Conservation (phyloP, 768 basidiomycete genomes). For the Tylopilus intermedius region DNA sequence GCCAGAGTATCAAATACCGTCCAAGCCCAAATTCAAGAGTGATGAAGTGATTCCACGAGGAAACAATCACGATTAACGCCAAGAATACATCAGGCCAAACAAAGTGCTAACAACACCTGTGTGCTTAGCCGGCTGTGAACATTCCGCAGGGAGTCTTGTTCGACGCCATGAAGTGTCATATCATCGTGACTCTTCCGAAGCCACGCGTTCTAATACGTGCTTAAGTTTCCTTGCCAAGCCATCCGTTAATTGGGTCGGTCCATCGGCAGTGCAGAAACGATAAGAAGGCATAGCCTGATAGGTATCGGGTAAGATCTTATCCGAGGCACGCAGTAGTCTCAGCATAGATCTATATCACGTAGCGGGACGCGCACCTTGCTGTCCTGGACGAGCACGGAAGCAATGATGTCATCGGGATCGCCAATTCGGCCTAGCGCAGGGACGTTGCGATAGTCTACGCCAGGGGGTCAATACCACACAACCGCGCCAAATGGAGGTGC, state of each 20-base stretch:
- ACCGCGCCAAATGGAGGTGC: slow-evolving; percentile 3
- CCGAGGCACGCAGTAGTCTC: not conserved
- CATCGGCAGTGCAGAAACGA: slow-evolving; percentile 72
- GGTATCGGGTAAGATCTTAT: slow-evolving; percentile 61
- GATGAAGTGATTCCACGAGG: too few species aligned
- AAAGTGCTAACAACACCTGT: too few species aligned
- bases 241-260: slow-evolving; percentile 61
- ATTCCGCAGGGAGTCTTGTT: too few species aligned
- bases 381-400: slow-evolving; percentile 64
- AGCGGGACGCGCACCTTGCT: slow-evolving; percentile 45
- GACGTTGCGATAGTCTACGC: slow-evolving; percentile 59
- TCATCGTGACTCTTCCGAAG: slow-evolving; percentile 28
- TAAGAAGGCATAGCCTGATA: slow-evolving; percentile 85
- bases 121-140: too few species aligned
- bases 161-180: too few species aligned
- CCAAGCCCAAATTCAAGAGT: too few species aligned
- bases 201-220: slow-evolving; percentile 32
- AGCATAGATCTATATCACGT: not conserved
- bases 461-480: not conserved
- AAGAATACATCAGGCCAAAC: too few species aligned
- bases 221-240: slow-evolving; percentile 53
- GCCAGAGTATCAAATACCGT: too few species aligned
- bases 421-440: slow-evolving; percentile 73
- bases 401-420: slow-evolving; percentile 82
- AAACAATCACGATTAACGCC: too few species aligned